These are phyloP conservation scores for Coleophoma eucalyptorum DNA, from an alignment of 2,329 filamentous ascomycete genomes.

Conservation along the genomic window DNA sequence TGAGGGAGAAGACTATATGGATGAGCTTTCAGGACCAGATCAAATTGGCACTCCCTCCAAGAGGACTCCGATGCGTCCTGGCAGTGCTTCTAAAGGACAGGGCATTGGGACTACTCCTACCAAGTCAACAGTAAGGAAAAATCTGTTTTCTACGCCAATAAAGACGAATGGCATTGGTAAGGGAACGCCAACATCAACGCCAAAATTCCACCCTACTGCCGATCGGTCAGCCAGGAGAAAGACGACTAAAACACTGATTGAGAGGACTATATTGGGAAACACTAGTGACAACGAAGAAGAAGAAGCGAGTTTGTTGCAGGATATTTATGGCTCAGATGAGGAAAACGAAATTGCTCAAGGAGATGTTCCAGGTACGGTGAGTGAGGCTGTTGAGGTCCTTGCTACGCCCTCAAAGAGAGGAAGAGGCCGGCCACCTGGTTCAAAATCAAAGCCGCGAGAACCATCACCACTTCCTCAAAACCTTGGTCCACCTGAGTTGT, in stretches of 20 bases:
- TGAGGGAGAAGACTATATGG: neutral
- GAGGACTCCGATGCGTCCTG: neutral
- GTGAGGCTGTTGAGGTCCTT: constrained; percentile 29
- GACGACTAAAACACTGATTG: constrained; percentile 72
- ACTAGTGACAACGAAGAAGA: constrained; percentile 70
- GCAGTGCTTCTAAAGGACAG: constrained; percentile 1
- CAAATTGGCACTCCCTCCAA: constrained; percentile 5
- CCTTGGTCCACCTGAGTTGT: constrained; percentile 83
- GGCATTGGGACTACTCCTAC: constrained; percentile 13
- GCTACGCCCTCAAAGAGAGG: constrained; percentile 50
- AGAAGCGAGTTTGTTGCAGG: constrained; percentile 62
- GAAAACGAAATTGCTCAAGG: constrained; percentile 28
- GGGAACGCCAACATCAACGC: constrained; percentile 14
- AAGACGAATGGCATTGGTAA: constrained; percentile 11
- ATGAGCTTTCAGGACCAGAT: neutral
- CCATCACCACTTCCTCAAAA: constrained; percentile 71
- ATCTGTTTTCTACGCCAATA: constrained; percentile 24
- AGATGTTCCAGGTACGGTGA: constrained; percentile 19
- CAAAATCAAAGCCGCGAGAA: constrained; percentile 38
- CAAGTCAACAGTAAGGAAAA: constrained; percentile 15
- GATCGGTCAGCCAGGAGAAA: constrained; percentile 86
- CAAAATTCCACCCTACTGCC: constrained; percentile 37
- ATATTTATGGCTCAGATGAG: constrained; percentile 57
- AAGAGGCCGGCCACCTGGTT: constrained; percentile 38
- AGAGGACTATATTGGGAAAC: constrained; percentile 61